A percentile compares a stretch with the other conserved stretches of the same genome.
These are phyloP conservation scores for Escovopsis sp. DNA, from an alignment of 2,329 filamentous ascomycete species.

Conservation along the genomic window DNA sequence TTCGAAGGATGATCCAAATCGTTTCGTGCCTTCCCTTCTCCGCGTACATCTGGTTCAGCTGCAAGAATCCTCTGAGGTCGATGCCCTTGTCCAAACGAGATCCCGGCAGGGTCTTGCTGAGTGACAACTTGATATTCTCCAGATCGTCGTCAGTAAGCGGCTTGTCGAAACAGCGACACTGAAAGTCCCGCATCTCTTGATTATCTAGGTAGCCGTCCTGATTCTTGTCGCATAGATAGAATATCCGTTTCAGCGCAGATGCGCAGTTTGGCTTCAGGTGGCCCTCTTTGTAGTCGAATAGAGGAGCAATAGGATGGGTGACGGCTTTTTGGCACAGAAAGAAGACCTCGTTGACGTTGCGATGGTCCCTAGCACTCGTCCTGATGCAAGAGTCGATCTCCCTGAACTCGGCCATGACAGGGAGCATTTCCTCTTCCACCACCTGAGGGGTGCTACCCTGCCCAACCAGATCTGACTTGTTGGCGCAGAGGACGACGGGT, in stretches of 20 bases:
- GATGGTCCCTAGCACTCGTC: slow-evolving; percentile 79
- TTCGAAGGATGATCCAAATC: slow-evolving; percentile 91
- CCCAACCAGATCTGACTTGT: slow-evolving; percentile 80
- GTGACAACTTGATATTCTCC: slow-evolving; percentile 78
- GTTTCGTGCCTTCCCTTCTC: slow-evolving; percentile 97
- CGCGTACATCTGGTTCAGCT: slow-evolving; percentile 89
- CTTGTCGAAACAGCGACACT: slow-evolving; percentile 85
- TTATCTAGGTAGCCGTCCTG: slow-evolving; percentile 89
- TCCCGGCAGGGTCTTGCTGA: slow-evolving; percentile 52
- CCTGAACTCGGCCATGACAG: slow-evolving; percentile 96
- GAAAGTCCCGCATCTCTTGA: slow-evolving; percentile 79
- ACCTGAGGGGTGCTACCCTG: slow-evolving; percentile 69
- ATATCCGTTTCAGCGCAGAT: slow-evolving; percentile 75
- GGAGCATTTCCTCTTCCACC: slow-evolving; percentile 92
- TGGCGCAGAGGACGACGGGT: slow-evolving; percentile 89
- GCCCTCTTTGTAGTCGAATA: slow-evolving; percentile 91
- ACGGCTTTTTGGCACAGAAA: slow-evolving; percentile 97
- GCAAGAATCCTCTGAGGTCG: slow-evolving; percentile 68
- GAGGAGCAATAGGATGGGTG: slow-evolving; percentile 86
- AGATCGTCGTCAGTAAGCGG: slow-evolving; percentile 68
- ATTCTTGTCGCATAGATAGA: slow-evolving; percentile 92
- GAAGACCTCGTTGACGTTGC: slow-evolving; percentile 92
- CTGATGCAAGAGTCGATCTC: slow-evolving; percentile 97
- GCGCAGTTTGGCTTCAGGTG: slow-evolving; percentile 79
- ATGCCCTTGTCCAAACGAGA: slow-evolving; percentile 57